Evolutionary conservation across 2,329 filamentous ascomycete species (phyloP), one percentile per base, ranked within the genome.

Genomic region (Neoascochyta sp.): DNA sequence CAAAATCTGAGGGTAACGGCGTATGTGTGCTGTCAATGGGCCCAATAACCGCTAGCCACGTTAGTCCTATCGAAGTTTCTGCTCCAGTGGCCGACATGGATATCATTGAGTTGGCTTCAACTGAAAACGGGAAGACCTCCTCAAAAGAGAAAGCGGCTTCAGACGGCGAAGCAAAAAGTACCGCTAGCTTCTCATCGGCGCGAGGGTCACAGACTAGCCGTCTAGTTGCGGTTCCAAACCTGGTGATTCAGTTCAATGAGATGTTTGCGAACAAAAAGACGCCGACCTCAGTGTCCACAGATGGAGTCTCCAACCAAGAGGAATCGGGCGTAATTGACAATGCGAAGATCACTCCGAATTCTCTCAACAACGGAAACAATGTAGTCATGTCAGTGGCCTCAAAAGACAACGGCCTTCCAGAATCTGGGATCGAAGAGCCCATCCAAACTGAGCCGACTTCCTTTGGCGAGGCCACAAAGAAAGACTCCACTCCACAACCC

Each of bases 161-260:
- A 2, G 50, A 56, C 11, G 47, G 53, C 14, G 47, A 53, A n/a
- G 35, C 40, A 10, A 50, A 48, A 29, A 41, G 50, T 7, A 47
- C 57, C 12, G 27, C 28, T 9, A 57, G 46, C 28, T 54, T 48
- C 16, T 38, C 51, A 14, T 50, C 47, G 3, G 48, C 48, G 7
- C 38, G 40, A 32, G 41, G 55, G 29, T 38, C 38, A 7, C 48
- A 43, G 17, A 38, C 40, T 10, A 39, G 52, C 4, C 7, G 24
- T 28, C 15, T 14, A 9, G 27, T 31, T 12, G 23, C 31, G 7
- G 37, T 42, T 9, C 16, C 21, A 12, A 31, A 39, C 13, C 4
- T 16, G 13, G 20, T 24, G 12, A 7, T 19, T 7, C 8, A 9
- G 10, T 14, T 28, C 12, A 16, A 41, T 23, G 15, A 11, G 11